A percentile compares a stretch with the other conserved stretches of the same genome.
Conservation (phyloP, 371 early-diverging fungal species). For the Mortierella sp. region DNA sequence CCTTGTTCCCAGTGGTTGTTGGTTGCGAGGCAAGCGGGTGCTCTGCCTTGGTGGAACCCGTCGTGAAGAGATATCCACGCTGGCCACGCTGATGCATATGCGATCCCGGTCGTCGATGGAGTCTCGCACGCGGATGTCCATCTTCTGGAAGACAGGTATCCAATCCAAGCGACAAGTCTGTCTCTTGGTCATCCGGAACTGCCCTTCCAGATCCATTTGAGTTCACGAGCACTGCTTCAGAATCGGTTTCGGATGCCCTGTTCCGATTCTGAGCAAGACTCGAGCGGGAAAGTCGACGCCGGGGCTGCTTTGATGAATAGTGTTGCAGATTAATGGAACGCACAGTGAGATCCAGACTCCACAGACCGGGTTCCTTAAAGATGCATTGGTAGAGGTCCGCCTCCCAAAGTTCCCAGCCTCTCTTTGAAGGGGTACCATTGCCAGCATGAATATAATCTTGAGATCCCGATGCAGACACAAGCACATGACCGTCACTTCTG, state of each 20-base stretch:
- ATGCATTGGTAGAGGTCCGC: conserved; percentile 53
- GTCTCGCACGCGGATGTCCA: conserved; percentile 12
- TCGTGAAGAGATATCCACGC: conserved; percentile 21
- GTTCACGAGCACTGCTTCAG: conserved; percentile 8
- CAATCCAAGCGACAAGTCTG: not conserved
- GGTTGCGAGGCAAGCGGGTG: not conserved
- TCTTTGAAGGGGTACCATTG: conserved; percentile 10
- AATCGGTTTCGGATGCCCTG: not conserved
- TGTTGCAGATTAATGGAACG: conserved; percentile 40
- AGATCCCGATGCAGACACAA: not conserved
- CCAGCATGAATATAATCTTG: not conserved
- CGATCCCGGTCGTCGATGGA: conserved; percentile 37
- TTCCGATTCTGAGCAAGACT: not conserved
- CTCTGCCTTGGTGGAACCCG: not conserved
- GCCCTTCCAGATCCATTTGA: conserved; percentile 43
- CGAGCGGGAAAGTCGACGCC: not conserved
- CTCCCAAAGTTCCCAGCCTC: conserved; percentile 55
- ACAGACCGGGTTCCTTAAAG: conserved; percentile 45
- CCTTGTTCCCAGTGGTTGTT: conserved; percentile 4
- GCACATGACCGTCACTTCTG: conserved; percentile 24
- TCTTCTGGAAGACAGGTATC: not conserved
- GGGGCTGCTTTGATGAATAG: not conserved
- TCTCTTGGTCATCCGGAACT: conserved; percentile 7
- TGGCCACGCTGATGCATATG: conserved; percentile 13
- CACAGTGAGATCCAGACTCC: conserved; percentile 40